phyloP scores from a whole-genome alignment of 2,329 filamentous ascomycete genomes.

The Aureobasidium sp. region DNA sequence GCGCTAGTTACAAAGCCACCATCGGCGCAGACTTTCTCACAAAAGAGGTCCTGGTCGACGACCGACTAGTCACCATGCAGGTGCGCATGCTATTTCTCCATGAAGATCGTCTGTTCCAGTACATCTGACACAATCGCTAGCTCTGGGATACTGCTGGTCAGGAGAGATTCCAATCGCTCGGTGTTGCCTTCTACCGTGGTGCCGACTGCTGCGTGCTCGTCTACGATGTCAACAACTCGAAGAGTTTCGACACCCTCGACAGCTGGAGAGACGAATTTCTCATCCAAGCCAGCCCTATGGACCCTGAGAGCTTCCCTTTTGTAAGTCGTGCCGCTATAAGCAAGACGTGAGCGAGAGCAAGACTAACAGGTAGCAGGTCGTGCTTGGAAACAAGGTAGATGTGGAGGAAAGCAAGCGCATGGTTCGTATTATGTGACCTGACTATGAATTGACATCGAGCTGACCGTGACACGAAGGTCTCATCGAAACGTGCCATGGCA shows the following conservation, averaged over 20 bases:
- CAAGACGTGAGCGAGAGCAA: not conserved
- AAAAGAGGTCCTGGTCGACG: conserved; percentile 94
- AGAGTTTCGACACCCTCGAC: conserved; percentile 97
- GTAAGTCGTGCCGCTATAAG: conserved; percentile 48
- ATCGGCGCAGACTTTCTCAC: conserved; percentile 98
- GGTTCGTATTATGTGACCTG: conserved; percentile 39
- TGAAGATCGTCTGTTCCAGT: not conserved
- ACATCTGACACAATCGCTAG: conserved; percentile 38
- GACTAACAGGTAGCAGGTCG: conserved; percentile 51
- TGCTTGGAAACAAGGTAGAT: conserved; percentile 98
- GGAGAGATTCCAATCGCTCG: conserved; percentile 93
- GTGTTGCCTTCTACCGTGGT: conserved; percentile 93
- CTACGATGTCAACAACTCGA: conserved; percentile 98
- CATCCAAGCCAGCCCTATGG: conserved; percentile 91
- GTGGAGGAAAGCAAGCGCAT: conserved; percentile 95
- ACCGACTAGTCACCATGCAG: conserved; percentile 98
- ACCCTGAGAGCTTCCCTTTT: conserved; percentile 96
- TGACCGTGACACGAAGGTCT: conserved; percentile 53
- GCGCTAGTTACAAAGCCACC: conserved; percentile 97
- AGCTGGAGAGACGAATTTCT: conserved; percentile 98
- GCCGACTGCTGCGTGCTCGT: conserved; percentile 97
- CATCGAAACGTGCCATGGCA: conserved; percentile 88
- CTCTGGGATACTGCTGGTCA: conserved; percentile 98
- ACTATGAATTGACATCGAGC: conserved; percentile 18
- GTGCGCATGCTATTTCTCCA: conserved; percentile 36